Evolutionary conservation across 1,139 yeast species (phyloP).

Genomic region (Magnusiomyces suaveolens): DNA sequence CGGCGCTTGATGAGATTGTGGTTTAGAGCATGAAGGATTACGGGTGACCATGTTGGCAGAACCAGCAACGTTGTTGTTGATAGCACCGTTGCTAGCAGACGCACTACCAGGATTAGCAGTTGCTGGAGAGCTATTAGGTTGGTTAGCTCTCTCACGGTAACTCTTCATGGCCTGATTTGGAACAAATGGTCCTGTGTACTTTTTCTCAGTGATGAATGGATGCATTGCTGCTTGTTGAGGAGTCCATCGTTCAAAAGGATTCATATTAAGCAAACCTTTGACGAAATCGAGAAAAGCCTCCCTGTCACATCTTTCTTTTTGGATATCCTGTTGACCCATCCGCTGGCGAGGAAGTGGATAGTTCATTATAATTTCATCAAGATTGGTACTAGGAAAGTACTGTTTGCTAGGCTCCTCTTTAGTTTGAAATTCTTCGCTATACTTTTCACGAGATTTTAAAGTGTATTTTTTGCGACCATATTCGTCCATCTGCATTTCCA

Average conservation of each 20-base stretch:
- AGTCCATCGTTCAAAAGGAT: conserved; percentile 91
- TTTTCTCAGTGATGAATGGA: conserved; percentile 60
- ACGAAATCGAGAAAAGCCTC: conserved; percentile 67
- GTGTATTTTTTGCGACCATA: conserved; percentile 36
- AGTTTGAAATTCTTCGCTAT: conserved; percentile 44
- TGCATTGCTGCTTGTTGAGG: conserved; percentile 93
- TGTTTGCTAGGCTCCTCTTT: conserved; percentile 75
- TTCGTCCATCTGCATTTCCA: conserved; percentile 39
- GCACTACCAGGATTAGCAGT: not conserved
- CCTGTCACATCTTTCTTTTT: conserved; percentile 59
- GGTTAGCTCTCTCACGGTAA: not conserved
- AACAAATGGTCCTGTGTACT: conserved; percentile 31
- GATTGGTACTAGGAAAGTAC: conserved; percentile 65
- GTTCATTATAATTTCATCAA: conserved; percentile 66
- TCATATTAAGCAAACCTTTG: conserved; percentile 64
- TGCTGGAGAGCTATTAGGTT: not conserved
- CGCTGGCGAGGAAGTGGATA: conserved; percentile 66
- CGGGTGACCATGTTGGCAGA: not conserved
- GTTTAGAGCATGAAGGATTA: conserved; percentile 2
- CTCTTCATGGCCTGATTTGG: conserved; percentile 18
- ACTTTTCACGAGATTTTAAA: conserved; percentile 51
- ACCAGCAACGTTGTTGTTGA: not conserved
- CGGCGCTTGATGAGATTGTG: conserved; percentile 7
- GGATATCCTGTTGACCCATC: conserved; percentile 49
- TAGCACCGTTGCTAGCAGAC: not conserved